Conservation (phyloP, 176 grass and related monocot species). For the Urochloa ruziziensis region DNA sequence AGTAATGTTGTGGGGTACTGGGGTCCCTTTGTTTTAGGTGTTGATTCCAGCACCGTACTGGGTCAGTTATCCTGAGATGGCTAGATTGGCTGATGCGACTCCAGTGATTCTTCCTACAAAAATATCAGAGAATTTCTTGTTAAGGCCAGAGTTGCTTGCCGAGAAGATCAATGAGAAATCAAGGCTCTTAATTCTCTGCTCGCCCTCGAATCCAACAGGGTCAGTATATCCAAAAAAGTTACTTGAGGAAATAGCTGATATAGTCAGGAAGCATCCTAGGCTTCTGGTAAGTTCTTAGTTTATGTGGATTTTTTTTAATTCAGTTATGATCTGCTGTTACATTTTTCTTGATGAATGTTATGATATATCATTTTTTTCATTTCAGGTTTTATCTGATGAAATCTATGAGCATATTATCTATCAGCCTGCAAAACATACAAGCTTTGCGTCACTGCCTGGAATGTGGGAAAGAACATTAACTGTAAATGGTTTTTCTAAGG, state of each 20-base stretch:
- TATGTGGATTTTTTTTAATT: not conserved
- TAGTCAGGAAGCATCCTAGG: conserved; percentile 65
- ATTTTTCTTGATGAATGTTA: not conserved
- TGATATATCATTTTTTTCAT: not conserved
- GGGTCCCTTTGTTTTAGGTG: conserved; percentile 43
- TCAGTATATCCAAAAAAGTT: conserved; percentile 60
- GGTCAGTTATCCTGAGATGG: conserved; percentile 86
- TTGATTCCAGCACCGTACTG: conserved; percentile 70
- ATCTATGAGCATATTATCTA: conserved; percentile 87
- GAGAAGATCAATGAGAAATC: conserved; percentile 59
- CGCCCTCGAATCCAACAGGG: conserved; percentile 72
- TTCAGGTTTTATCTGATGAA: conserved; percentile 71
- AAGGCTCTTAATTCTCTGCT: conserved; percentile 68
- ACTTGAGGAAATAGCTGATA: conserved; percentile 69
- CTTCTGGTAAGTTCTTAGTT: conserved; percentile 49
- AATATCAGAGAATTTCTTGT: conserved; percentile 48
- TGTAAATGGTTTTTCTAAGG: conserved; percentile 77
- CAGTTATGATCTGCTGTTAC: not conserved
- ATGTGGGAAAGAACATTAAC: conserved; percentile 79
- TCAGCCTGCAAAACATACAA: conserved; percentile 49
- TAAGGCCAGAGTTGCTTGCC: conserved; percentile 43
- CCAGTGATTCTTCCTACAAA: conserved; percentile 50
- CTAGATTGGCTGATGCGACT: conserved; percentile 52
- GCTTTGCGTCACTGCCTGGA: conserved; percentile 44
- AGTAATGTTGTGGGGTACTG: not conserved